phyloP scores from a whole-genome alignment of 176 grass and related monocot species.

The Pontederia paniculata region DNA sequence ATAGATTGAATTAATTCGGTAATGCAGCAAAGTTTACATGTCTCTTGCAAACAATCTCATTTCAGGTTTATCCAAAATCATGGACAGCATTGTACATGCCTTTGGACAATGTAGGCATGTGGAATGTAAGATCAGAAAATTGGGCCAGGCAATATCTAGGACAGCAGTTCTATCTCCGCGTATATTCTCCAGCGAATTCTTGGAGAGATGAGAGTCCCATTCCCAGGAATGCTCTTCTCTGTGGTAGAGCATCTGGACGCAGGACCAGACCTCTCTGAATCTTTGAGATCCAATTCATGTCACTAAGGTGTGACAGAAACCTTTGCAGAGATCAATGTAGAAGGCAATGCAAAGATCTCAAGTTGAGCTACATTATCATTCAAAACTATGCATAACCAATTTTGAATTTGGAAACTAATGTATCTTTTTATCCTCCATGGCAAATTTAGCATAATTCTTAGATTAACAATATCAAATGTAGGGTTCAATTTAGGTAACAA shows the following conservation, averaged over 20 bases:
- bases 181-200: neutral
- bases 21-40: neutral
- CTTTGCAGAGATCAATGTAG: too few relatives aligned
- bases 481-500: too few relatives aligned
- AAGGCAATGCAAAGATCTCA: too few relatives aligned
- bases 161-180: conserved; percentile 10
- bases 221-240: conserved; percentile 4
- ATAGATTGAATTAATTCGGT: too few relatives aligned
- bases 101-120: conserved; percentile 10
- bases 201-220: conserved; percentile 8
- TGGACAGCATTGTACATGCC: conserved; percentile 6
- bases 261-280: neutral
- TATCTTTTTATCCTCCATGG: too few relatives aligned
- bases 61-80: conserved; percentile 8
- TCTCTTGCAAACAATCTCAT: neutral
- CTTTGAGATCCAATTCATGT: too few relatives aligned
- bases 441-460: too few relatives aligned
- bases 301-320: too few relatives aligned
- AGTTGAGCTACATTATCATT: too few relatives aligned
- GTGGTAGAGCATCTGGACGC: neutral
- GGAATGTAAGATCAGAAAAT: conserved; percentile 6
- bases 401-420: too few relatives aligned
- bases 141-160: neutral
- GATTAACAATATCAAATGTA: too few relatives aligned
- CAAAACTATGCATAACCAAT: too few relatives aligned